Evolutionary conservation across 2,329 filamentous ascomycete genomes (phyloP).

Genomic region (Aspergillus eucalypticola): DNA sequence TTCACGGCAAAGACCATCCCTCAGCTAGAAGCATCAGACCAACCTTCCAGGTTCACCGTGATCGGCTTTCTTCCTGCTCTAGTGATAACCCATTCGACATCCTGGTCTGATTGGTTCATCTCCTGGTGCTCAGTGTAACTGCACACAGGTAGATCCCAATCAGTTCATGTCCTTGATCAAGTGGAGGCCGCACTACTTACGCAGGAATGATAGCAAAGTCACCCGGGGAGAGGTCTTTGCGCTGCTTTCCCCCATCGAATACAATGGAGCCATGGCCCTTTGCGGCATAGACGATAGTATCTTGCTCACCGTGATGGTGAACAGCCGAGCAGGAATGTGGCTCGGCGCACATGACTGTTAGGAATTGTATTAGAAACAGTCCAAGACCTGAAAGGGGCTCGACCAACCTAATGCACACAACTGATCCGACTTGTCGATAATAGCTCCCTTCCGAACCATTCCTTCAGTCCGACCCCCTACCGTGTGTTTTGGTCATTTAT

Average conservation of each 20-base stretch:
- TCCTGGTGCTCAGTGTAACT: slow-evolving; percentile 1
- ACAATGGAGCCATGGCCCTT: neutral
- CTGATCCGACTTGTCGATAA: neutral
- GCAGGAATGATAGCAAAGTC: neutral
- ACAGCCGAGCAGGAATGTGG: neutral
- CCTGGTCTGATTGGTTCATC: neutral
- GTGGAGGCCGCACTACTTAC: neutral
- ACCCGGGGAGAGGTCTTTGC: neutral
- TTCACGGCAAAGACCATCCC: neutral
- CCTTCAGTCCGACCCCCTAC: neutral
- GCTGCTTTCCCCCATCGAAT: neutral
- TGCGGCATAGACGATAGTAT: neutral
- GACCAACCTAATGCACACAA: neutral
- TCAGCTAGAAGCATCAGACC: neutral
- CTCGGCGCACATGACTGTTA: neutral
- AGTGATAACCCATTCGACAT: neutral
- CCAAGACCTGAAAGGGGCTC: neutral
- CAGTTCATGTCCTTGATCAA: too few relatives aligned
- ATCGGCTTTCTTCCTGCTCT: neutral
- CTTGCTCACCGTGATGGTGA: neutral
- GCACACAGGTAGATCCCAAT: too few relatives aligned
- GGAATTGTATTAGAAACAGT: neutral
- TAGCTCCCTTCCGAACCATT: neutral
- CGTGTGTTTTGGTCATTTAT: neutral
- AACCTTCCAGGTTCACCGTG: neutral